Conservation (phyloP, 768 basidiomycete species). For the Leccinum olivaceopallidum region DNA sequence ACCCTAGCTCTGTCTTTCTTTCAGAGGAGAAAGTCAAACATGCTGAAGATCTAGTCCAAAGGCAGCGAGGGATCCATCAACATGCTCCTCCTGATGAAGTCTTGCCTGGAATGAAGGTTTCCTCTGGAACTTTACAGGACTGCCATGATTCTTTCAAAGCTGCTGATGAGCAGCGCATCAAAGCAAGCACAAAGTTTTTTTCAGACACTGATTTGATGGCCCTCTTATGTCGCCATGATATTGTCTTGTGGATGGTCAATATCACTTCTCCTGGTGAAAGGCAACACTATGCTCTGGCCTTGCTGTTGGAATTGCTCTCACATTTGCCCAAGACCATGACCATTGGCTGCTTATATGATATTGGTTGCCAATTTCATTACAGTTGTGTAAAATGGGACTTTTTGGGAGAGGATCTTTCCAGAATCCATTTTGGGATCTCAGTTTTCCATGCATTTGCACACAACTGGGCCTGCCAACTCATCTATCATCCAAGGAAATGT, state of each 20-base stretch:
- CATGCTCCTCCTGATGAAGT: not conserved
- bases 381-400: not conserved
- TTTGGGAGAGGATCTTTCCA: not conserved
- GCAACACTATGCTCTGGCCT: not conserved
- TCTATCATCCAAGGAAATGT: too few relatives aligned
- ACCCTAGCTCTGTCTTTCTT: not conserved
- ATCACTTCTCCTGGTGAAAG: not conserved
- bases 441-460: too few relatives aligned
- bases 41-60: not conserved
- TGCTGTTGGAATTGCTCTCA: not conserved
- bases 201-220: not conserved
- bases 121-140: too few relatives aligned
- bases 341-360: not conserved
- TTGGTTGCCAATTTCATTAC: not conserved
- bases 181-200: not conserved
- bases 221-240: not conserved
- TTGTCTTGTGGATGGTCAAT: too few relatives aligned
- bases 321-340: not conserved
- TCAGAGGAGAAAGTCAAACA: not conserved
- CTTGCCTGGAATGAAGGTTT: too few relatives aligned
- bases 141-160: too few relatives aligned
- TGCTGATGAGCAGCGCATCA: too few relatives aligned
- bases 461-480: too few relatives aligned
- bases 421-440: too few relatives aligned
- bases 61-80: not conserved